Conservation (phyloP, 257 asterid species). For the Primulina tabacum region DNA sequence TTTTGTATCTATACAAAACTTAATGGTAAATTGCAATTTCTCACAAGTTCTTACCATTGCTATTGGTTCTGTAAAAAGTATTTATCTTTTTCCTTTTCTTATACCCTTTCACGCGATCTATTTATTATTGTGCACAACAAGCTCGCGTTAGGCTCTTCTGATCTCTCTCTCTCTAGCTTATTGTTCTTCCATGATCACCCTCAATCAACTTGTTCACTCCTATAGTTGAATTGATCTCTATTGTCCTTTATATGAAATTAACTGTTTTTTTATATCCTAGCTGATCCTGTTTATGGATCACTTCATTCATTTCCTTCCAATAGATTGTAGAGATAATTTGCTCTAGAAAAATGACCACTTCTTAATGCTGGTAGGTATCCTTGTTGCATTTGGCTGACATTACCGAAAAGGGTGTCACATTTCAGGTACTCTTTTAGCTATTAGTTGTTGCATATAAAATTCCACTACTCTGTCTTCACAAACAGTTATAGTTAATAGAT, state of each 20-base stretch:
- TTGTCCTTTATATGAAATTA: slow-evolving; percentile 4
- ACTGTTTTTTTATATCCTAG: not conserved
- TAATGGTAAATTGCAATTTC: not conserved
- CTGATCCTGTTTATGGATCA: no score
- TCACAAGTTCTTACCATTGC: not conserved
- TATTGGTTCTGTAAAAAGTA: not conserved
- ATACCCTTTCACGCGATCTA: no score
- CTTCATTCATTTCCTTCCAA: slow-evolving; percentile 9
- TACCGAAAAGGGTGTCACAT: slow-evolving; percentile 91
- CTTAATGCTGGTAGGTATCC: slow-evolving; percentile 65
- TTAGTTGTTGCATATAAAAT: slow-evolving; percentile 4
- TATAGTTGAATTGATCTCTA: no score
- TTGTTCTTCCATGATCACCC: no score
- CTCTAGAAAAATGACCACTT: slow-evolving; percentile 19
- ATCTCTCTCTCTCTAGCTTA: no score
- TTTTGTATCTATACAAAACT: not conserved
- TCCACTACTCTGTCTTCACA: not conserved
- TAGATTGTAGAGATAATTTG: slow-evolving; percentile 13
- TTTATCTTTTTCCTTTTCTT: no score
- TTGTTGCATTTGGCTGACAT: slow-evolving; percentile 96
- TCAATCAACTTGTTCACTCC: no score
- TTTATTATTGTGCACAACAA: not conserved
- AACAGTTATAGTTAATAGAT: not conserved
- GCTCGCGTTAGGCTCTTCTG: no score
- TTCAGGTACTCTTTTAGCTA: slow-evolving; percentile 65